These are phyloP conservation scores for Phytophthora cactorum DNA, from an alignment of 352 stramenopile species.

Conservation along the genomic window DNA sequence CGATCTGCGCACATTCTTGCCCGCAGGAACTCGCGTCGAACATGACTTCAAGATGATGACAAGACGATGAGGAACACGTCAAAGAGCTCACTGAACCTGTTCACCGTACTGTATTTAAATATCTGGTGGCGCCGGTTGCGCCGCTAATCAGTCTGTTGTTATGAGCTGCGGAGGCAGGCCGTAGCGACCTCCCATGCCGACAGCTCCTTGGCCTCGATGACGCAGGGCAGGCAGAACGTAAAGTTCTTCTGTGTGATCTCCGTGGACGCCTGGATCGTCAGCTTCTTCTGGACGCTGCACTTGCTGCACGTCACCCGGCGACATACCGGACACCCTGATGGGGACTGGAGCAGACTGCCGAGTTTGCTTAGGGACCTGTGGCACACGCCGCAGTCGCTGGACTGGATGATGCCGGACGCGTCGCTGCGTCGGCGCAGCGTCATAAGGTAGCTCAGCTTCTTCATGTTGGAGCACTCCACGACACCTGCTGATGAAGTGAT, in stretches of 20 bases:
- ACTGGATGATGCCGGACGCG: slow-evolving; percentile 16
- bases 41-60: slow-evolving; percentile 5
- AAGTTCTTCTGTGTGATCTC: slow-evolving; percentile 59
- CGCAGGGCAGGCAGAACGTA: slow-evolving; percentile 60
- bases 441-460: slow-evolving; percentile 73
- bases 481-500: slow-evolving; percentile 33
- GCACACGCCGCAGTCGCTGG: slow-evolving; percentile 37
- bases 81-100: background rate
- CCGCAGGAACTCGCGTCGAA: slow-evolving; percentile 15
- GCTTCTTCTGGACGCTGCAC: slow-evolving; percentile 59
- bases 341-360: slow-evolving; percentile 25
- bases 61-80: slow-evolving; percentile 8
- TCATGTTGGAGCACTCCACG: slow-evolving; percentile 59
- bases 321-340: slow-evolving; percentile 39
- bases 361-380: slow-evolving; percentile 38
- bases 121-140: background rate
- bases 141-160: slow-evolving; percentile 16
- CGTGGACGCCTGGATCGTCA: slow-evolving; percentile 41
- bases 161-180: slow-evolving; percentile 26
- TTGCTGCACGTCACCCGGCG: slow-evolving; percentile 46
- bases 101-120: slow-evolving; percentile 22
- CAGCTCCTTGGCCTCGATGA: slow-evolving; percentile 51
- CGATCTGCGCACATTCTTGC: slow-evolving; percentile 12
- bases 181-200: slow-evolving; percentile 54
- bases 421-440: slow-evolving; percentile 25